phyloP scores from a whole-genome alignment of 495 filamentous ascomycete genomes.

The Annulohypoxylon stygium region DNA sequence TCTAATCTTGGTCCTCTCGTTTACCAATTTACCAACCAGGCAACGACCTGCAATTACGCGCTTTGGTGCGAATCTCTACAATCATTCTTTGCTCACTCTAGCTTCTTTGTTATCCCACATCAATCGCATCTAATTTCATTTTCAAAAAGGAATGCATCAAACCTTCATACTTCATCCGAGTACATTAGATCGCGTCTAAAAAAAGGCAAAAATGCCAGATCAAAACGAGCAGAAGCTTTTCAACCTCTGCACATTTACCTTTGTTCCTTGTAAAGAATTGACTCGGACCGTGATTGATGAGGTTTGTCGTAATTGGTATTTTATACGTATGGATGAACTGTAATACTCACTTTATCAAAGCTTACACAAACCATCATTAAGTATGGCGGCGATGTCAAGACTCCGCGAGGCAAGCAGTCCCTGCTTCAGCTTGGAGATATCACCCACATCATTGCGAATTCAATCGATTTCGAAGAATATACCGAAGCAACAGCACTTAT shows the following conservation, averaged over 20 bases:
- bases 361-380: conserved; percentile 60
- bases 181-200: conserved; percentile 18
- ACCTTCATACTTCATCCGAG: not conserved
- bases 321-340: not conserved
- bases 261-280: conserved; percentile 62
- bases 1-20: not conserved
- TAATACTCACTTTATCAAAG: conserved; percentile 62
- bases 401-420: conserved; percentile 50
- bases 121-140: not conserved
- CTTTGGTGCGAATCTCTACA: conserved; percentile 11
- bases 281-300: conserved; percentile 55
- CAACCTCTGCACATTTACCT: conserved; percentile 58
- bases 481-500: conserved; percentile 74
- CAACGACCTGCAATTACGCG: conserved; percentile 17
- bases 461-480: conserved; percentile 90
- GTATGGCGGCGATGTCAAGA: conserved; percentile 68
- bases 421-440: conserved; percentile 68
- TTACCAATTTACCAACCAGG: not conserved
- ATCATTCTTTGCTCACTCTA: not conserved
- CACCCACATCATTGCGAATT: conserved; percentile 87
- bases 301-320: conserved; percentile 51
- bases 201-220: conserved; percentile 57
- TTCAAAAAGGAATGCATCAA: conserved; percentile 28
- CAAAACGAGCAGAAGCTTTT: conserved; percentile 49
- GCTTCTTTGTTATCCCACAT: not conserved